Base-by-base conservation (phyloP, 768 basidiomycete genomes). In the Tricholoma bakamatsutake region DNA sequence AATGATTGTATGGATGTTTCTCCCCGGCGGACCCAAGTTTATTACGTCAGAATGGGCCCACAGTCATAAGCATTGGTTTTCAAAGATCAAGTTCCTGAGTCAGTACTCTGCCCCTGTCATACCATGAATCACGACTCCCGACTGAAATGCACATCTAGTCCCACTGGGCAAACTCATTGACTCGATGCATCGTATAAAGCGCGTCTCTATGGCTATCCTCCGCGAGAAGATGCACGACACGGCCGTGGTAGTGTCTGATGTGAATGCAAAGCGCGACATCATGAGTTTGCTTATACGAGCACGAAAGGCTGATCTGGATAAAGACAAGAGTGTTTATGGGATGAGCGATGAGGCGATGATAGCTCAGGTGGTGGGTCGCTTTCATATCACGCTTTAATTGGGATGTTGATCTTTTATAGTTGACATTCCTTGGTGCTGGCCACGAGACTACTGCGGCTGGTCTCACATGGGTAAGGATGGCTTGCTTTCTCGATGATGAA, bases 281-380 rank as follows among this genome's bases (percentile, higher is more conserved):
- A 81, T 80, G 80, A 74, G 71, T 51, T 57, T 80, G 17, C 69
- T 81, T 1, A 73, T 80, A 10, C 70, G 75, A 27, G 74, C 77
- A 11, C 67, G 76, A 17, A 74, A 72, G 55, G 70, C 69, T 7
- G 73, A 73, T 28, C 47, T 68, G 30, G 69, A 69, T 27, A 64
- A 64, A 34, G 70, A 68, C 30, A 67, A 67, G 15, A 59, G 56
- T 13, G 71, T 61, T 31, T 79, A 77, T 59, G 61, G 65, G 7
- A 76, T 80, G 77, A 75, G 70, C 24, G 76, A 80, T 56, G 61
- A 68, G 43, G 75, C 71, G 13, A 77, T 80, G 75, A 75, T 80
- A 66, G 77, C 79, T 50, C 80, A 81, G 70, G 76, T 80, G 39
- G 78, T 79, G 21, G 13, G 73, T 68, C 21, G 4, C 9, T 31